Evolutionary conservation across 345 rosid genomes (phyloP).

Genomic region (Cochlearia excelsa): DNA sequence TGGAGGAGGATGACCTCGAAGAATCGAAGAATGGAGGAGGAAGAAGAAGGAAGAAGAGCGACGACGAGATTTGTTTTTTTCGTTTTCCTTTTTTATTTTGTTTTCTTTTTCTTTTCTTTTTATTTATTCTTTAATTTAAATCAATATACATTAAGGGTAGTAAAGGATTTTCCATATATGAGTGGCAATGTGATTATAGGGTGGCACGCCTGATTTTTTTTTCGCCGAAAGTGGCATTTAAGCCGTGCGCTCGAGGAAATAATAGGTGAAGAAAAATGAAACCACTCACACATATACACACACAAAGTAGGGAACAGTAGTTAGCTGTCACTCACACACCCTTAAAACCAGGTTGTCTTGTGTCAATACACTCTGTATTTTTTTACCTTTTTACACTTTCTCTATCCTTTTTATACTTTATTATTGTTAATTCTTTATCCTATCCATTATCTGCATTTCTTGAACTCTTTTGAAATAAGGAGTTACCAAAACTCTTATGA

Average conservation of each 20-base stretch:
- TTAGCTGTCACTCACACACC: constrained; percentile 33
- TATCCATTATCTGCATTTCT: constrained; percentile 27
- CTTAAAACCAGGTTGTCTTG: constrained; percentile 34
- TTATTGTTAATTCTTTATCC: constrained; percentile 11
- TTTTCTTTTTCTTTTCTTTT: too few relatives aligned
- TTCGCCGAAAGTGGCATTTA: too few relatives aligned
- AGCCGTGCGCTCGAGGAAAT: neutral
- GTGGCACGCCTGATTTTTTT: too few relatives aligned
- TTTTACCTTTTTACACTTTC: constrained; percentile 29
- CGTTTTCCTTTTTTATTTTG: too few relatives aligned
- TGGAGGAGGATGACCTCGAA: too few relatives aligned
- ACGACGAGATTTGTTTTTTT: too few relatives aligned
- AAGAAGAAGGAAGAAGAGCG: too few relatives aligned
- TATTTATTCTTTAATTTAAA: too few relatives aligned
- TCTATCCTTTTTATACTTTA: constrained; percentile 7
- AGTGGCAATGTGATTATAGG: too few relatives aligned
- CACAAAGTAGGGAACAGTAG: constrained; percentile 36
- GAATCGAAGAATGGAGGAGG: too few relatives aligned
- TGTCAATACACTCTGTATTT: constrained; percentile 39
- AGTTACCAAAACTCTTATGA: neutral
- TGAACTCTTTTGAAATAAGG: constrained; percentile 4
- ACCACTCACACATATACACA: constrained; percentile 11
- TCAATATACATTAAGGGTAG: too few relatives aligned
- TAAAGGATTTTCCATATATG: too few relatives aligned
- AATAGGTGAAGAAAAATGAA: constrained; percentile 11